These are phyloP conservation scores for Pythium rishiriense DNA, from an alignment of 352 stramenopile species.

Conservation along the genomic window DNA sequence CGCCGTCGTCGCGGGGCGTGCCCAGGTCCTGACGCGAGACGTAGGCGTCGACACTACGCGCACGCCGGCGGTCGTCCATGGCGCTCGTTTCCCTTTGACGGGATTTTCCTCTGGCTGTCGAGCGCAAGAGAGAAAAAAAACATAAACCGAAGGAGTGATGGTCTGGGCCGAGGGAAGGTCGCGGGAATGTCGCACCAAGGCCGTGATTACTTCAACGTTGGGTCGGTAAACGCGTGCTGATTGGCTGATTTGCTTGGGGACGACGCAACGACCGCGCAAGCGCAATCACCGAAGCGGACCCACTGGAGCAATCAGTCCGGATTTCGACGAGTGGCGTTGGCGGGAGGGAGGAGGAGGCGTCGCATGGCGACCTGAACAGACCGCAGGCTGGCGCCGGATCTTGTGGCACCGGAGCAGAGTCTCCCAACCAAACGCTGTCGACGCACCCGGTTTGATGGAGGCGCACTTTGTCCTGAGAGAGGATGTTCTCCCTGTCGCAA, in stretches of 20 bases:
- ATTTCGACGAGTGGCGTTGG: not conserved
- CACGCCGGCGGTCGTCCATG: constrained; percentile 11
- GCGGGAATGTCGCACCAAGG: constrained; percentile 24
- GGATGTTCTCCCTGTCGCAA: too few relatives aligned
- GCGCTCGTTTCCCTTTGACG: not conserved
- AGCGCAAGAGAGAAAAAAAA: not conserved
- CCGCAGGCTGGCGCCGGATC: too few relatives aligned
- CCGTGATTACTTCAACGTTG: constrained; percentile 30
- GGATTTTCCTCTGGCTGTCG: not conserved
- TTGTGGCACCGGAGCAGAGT: too few relatives aligned
- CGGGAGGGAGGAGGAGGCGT: too few relatives aligned
- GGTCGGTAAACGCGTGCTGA: not conserved
- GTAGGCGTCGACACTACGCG: constrained; percentile 3
- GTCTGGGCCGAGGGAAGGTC: constrained; percentile 11
- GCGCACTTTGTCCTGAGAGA: too few relatives aligned
- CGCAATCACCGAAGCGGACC: not conserved
- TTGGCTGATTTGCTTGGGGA: not conserved
- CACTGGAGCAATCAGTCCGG: not conserved
- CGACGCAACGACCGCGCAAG: constrained; percentile 10
- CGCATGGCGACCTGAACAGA: too few relatives aligned
- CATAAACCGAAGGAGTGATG: too few relatives aligned
- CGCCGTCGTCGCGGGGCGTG: constrained; percentile 11
- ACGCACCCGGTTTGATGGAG: too few relatives aligned
- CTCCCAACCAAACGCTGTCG: too few relatives aligned
- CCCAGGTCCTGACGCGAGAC: constrained; percentile 5